Evolutionary conservation across 2,329 filamentous ascomycete genomes (phyloP).

Genomic region (Aspergillus jensenii): DNA sequence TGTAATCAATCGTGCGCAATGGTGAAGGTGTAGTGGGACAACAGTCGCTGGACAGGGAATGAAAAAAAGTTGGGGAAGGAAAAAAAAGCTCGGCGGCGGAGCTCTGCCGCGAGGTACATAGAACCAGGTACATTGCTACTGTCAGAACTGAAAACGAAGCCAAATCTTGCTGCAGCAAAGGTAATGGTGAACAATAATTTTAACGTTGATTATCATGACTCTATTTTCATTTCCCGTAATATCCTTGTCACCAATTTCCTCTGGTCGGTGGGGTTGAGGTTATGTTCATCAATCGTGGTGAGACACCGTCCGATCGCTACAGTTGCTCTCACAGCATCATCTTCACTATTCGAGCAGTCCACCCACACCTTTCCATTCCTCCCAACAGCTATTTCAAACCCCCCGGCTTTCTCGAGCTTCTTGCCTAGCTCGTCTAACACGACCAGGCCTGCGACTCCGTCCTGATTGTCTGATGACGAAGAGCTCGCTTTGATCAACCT

Average conservation of each 20-base stretch:
- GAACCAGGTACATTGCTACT: background rate
- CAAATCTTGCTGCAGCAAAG: background rate
- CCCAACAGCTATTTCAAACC: constrained; percentile 91
- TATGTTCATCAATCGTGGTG: constrained; percentile 70
- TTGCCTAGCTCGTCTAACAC: constrained; percentile 79
- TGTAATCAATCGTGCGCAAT: background rate
- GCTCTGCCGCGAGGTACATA: background rate
- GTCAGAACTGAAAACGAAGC: background rate
- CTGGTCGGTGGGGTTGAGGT: constrained; percentile 43
- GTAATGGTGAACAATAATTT: background rate
- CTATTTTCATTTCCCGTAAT: constrained; percentile 42
- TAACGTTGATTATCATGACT: constrained; percentile 20
- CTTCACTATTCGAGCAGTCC: constrained; percentile 65
- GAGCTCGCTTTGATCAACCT: constrained; percentile 58
- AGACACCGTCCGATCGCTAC: constrained; percentile 78
- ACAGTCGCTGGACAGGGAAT: background rate
- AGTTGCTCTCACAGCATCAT: constrained; percentile 60
- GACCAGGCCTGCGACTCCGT: constrained; percentile 62
- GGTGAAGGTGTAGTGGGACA: background rate
- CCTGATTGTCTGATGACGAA: constrained; percentile 29
- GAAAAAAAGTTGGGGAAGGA: background rate
- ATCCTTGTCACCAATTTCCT: constrained; percentile 47
- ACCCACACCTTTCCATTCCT: constrained; percentile 94
- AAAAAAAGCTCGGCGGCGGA: background rate
- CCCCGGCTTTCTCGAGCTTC: constrained; percentile 59